Base-by-base conservation (phyloP, 768 basidiomycete species). In the Psilocybe azurescens region DNA sequence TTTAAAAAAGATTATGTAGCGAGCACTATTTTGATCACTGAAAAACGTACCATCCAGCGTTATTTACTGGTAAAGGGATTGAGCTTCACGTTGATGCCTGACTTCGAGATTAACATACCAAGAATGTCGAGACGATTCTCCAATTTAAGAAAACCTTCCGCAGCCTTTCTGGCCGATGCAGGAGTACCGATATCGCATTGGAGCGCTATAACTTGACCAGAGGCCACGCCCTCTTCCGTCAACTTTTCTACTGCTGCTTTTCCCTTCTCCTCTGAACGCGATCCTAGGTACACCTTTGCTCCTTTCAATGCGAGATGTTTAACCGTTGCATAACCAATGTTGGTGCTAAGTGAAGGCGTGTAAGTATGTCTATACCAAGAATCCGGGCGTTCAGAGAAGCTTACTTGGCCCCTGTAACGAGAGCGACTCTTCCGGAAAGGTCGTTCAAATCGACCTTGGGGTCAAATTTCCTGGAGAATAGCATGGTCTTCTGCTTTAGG, bases 401-500 rank as follows among this genome's bases (percentile, higher is more conserved):
- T 65, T 58, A 85, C 82, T 85, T 86, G 50, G 79, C 83, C 8
- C 86, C 85, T 0, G 85, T 86, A n/a, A 87, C 81, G 30, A 85
- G 67, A 44, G 73, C 65, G 28, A 86, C 82, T 69, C 84, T 84
- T 13, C 79, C 82, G 0, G 67, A 70, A 8, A 83, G 72, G 61
- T 82, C 78, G 10, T 75, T 74, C 28, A 86, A 63, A 60, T 82
- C 81, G 2, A 56, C 72, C 0, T 67, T 49, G n/a, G 72, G 68
- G 44, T 69, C 57, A 70, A 81, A 83, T 48, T 57, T 59, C n/a
- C 36, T 33, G 13, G 33, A 53, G 33, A 53, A 53, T 11, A 52
- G 28, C 51, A 52, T 52, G 38, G 7, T 39, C 38, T 39, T 39
- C 38, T 39, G 38, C 14, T 8, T 39, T 14, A 9, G 38, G 38